A percentile compares a stretch with the other conserved stretches of the same genome.
phyloP scores from a whole-genome alignment of 768 basidiomycete genomes.

The Sporobolomyces roseus region DNA sequence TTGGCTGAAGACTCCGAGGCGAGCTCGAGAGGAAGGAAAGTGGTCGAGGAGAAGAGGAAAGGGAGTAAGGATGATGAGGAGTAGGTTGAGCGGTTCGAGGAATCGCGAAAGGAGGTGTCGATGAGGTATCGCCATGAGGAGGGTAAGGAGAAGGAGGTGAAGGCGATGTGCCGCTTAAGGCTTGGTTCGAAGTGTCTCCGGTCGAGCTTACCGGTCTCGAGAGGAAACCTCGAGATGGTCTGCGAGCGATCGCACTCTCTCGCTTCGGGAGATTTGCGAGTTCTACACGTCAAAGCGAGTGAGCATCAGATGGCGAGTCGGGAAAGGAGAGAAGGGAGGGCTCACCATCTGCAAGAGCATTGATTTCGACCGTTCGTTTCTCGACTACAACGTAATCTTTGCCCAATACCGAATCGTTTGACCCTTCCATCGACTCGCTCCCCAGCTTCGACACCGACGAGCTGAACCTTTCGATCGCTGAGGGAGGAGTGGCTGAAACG shows the following conservation, averaged over 20 bases:
- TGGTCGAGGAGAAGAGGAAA: slow-evolving; percentile 41
- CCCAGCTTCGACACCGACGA: slow-evolving; percentile 4
- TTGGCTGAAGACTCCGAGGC: slow-evolving; percentile 27
- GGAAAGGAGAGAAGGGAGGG: slow-evolving; percentile 11
- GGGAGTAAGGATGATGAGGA: slow-evolving; percentile 34
- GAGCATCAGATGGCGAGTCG: neutral
- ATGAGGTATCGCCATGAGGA: slow-evolving; percentile 45
- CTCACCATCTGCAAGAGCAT: slow-evolving; percentile 83
- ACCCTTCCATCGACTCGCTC: slow-evolving; percentile 48
- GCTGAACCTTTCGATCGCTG: slow-evolving; percentile 30
- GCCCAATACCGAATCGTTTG: slow-evolving; percentile 53
- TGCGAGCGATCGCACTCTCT: slow-evolving; percentile 47
- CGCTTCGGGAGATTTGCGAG: slow-evolving; percentile 50
- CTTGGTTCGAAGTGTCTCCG: too few species aligned
- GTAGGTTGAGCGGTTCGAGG: slow-evolving; percentile 33
- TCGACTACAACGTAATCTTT: slow-evolving; percentile 89
- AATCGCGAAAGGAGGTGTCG: slow-evolving; percentile 50
- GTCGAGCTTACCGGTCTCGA: slow-evolving; percentile 44
- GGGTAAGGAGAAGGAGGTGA: slow-evolving; percentile 48
- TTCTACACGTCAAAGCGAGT: slow-evolving; percentile 44
- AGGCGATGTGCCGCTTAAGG: slow-evolving; percentile 46
- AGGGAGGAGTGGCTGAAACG: slow-evolving; percentile 8
- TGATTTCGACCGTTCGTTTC: slow-evolving; percentile 87
- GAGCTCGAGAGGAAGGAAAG: slow-evolving; percentile 43
- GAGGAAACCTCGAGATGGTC: slow-evolving; percentile 45